phyloP scores from a whole-genome alignment of 208 protist species.

The Acanthamoeba sp. region DNA sequence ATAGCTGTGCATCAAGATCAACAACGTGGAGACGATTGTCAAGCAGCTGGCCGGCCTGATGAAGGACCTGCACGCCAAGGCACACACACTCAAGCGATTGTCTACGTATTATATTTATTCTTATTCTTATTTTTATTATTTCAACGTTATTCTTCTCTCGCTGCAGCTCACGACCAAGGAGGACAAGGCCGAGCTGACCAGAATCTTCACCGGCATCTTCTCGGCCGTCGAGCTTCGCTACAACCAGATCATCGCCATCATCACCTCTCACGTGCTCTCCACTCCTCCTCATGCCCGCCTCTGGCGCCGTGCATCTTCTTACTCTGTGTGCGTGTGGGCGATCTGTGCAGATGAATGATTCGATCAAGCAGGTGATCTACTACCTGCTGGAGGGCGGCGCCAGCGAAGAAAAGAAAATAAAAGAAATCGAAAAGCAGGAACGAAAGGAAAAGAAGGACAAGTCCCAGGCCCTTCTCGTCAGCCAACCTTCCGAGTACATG shows the following conservation, averaged over 20 bases:
- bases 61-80: constrained; percentile 44
- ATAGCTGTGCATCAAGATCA: constrained; percentile 65
- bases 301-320: no score
- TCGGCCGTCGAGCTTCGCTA: constrained; percentile 39
- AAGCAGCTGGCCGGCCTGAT: constrained; percentile 58
- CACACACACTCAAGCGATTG: not conserved
- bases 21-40: constrained; percentile 63
- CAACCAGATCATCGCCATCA: constrained; percentile 69
- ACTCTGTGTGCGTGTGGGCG: not conserved
- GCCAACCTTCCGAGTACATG: not conserved
- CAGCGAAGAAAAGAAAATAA: not conserved
- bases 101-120: no score
- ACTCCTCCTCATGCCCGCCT: no score
- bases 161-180: not conserved
- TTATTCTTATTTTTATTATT: not conserved
- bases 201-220: constrained; percentile 19
- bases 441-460: not conserved
- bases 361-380: constrained; percentile 60
- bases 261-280: constrained; percentile 59
- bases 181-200: not conserved
- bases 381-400: constrained; percentile 30
- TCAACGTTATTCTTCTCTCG: not conserved
- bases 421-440: not conserved
- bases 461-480: not conserved
- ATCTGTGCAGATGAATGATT: constrained; percentile 36